Evolutionary conservation across 2,329 filamentous ascomycete species (phyloP), one percentile per base, ranked within the genome.

Genomic region (Aureobasidium subglaciale): DNA sequence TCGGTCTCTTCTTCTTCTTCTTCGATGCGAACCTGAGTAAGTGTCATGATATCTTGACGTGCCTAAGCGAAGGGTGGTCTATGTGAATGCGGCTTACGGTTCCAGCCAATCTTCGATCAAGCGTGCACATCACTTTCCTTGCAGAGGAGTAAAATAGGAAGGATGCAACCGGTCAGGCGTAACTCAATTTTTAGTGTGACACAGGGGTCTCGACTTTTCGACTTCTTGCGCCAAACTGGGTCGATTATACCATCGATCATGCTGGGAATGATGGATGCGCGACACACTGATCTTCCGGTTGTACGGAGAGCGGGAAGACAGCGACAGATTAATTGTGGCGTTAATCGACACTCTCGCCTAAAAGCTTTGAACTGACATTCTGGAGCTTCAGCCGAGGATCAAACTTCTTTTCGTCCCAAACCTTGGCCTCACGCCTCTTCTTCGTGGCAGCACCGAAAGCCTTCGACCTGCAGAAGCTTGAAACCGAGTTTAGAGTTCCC

Each of bases 381-480:
- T 25, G 13, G 15, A 15, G 22, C 38, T 16, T 41, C 38, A 41
- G 38, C 38, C 38, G 38, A 41, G 38, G 38, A 41, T 41, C 11
- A 25, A 41, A 27, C 35, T 20, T 38, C 35, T 10, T 10, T 20
- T 16, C 13, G 16, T 37, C 15, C 11, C 22, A 24, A 35, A 35
- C 15, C 40, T 42, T 27, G 40, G 22, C 40, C 40, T n/a, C 40
- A 42, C 13, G 40, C 40, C 22, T 4, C 5, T 7, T 27, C n/a
- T n/a, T 25, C 20, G 25, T 22, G 4, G 37, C n/a, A 6, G 5
- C 15, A 4, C 10, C 9, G 5, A 11, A 32, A 24, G 20, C 11
- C 43, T 32, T 48, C 30, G 29, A 35, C 43, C 10, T 48, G 43
- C 43, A 48, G 43, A 34, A 48, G 43, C 30, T 34, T 48, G 43